Evolutionary conservation across 1,284 basidiomycete genomes (phyloP).

Genomic region (Cryptococcus sp.): DNA sequence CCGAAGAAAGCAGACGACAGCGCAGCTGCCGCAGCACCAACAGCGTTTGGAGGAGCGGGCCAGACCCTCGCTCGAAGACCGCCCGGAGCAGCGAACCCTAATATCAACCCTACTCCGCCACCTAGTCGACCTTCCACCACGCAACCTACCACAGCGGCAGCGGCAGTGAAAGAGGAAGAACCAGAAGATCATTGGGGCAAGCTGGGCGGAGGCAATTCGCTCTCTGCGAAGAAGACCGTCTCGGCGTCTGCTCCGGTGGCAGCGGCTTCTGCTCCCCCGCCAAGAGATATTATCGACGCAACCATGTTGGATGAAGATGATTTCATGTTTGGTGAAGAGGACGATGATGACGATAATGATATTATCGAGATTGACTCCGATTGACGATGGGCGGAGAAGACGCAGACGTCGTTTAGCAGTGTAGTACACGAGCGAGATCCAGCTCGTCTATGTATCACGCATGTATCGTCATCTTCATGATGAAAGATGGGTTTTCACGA

Average conservation of each 20-base stretch:
- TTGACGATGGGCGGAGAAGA: background rate
- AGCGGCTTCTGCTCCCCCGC: constrained; percentile 4
- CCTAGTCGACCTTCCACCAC: constrained; percentile 1
- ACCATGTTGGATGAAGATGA: constrained; percentile 51
- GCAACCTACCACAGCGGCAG: constrained; percentile 3
- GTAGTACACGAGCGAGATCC: too few species aligned
- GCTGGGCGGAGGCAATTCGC: constrained; percentile 45
- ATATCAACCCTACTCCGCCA: constrained; percentile 3
- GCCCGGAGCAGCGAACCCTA: constrained; percentile 9
- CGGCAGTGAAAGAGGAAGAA: constrained; percentile 18
- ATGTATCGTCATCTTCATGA: too few species aligned
- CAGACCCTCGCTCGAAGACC: constrained; percentile 9
- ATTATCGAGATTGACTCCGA: constrained; percentile 52
- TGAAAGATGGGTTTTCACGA: too few species aligned
- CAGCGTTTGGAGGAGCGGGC: constrained; percentile 42
- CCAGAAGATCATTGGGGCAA: constrained; percentile 50
- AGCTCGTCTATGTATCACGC: too few species aligned
- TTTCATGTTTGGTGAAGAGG: constrained; percentile 36
- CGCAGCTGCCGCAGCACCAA: constrained; percentile 12
- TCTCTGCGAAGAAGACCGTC: constrained; percentile 23
- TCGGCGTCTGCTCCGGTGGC: background rate
- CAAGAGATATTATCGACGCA: constrained; percentile 41
- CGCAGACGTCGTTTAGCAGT: too few species aligned
- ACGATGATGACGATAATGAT: constrained; percentile 40
- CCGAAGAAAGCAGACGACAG: constrained; percentile 46